A percentile compares a stretch with the other conserved stretches of the same genome.
phyloP scores from a whole-genome alignment of 768 basidiomycete species.

The Mycena haematopus region DNA sequence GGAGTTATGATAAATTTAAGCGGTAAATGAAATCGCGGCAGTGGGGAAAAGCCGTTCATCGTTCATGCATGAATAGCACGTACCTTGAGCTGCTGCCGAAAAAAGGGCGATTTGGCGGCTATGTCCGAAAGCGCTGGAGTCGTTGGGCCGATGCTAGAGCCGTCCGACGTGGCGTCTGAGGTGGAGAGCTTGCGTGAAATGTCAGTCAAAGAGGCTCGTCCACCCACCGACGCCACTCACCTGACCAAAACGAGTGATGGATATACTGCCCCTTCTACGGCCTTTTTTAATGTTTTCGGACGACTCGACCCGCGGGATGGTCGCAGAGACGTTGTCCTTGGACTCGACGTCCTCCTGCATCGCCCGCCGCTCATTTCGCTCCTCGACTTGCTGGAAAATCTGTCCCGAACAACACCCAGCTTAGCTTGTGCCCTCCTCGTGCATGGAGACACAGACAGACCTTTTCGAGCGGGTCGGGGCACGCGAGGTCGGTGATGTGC shows the following conservation, averaged over 20 bases:
- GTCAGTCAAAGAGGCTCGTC: conserved; percentile 4
- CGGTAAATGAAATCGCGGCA: conserved; percentile 6
- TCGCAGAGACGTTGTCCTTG: conserved; percentile 25
- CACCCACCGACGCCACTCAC: conserved; percentile 38
- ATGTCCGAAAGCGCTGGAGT: conserved; percentile 47
- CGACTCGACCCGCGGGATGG: conserved; percentile 31
- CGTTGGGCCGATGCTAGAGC: conserved; percentile 33
- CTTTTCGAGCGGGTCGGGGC: conserved; percentile 42
- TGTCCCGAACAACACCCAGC: conserved; percentile 33
- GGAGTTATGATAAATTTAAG: not conserved
- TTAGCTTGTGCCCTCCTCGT: not conserved
- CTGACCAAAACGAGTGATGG: conserved; percentile 67
- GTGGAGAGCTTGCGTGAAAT: conserved; percentile 29
- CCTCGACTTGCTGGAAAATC: conserved; percentile 66
- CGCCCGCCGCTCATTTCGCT: conserved; percentile 60
- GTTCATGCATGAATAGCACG: conserved; percentile 23
- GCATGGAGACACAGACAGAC: conserved; percentile 24
- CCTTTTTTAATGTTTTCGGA: conserved; percentile 39
- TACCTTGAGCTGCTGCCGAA: conserved; percentile 52
- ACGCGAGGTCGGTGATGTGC: conserved; percentile 15
- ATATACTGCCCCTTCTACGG: conserved; percentile 57
- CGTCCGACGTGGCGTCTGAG: conserved; percentile 34
- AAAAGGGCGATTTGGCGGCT: conserved; percentile 54
- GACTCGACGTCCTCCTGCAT: conserved; percentile 37
- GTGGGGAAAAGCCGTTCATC: not conserved